Conservation (phyloP, 176 grass and related monocot genomes). For the bread wheat (Triticum aestivum) region IWGSC_CS_RefSeq_v2.1 NC_057814.1:590069037-590069536, state of each 20-base stretch:
- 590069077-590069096: constrained; percentile 65
- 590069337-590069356: constrained; percentile 31
- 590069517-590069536: neutral
- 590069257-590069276: constrained; percentile 87
- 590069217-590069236: neutral
- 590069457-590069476: constrained; percentile 94
- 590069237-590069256: constrained; percentile 63
- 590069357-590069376: constrained; percentile 26
- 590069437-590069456: constrained; percentile 67
- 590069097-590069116: constrained; percentile 70
- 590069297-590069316: constrained; percentile 54
- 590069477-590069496: constrained; percentile 7
- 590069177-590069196: neutral
- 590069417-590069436: constrained; percentile 75
- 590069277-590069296: constrained; percentile 62
- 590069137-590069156: constrained; percentile 65
- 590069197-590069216: neutral
- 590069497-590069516: neutral
- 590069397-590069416: constrained; percentile 85
- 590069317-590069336: constrained; percentile 37
- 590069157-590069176: constrained; percentile 48
- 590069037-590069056: constrained; percentile 68
- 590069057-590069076: constrained; percentile 70
- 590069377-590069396: constrained; percentile 80
- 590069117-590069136: constrained; percentile 72